These are phyloP conservation scores for Podaxis sp. DNA, from an alignment of 768 basidiomycete species.

Conservation along the genomic window DNA sequence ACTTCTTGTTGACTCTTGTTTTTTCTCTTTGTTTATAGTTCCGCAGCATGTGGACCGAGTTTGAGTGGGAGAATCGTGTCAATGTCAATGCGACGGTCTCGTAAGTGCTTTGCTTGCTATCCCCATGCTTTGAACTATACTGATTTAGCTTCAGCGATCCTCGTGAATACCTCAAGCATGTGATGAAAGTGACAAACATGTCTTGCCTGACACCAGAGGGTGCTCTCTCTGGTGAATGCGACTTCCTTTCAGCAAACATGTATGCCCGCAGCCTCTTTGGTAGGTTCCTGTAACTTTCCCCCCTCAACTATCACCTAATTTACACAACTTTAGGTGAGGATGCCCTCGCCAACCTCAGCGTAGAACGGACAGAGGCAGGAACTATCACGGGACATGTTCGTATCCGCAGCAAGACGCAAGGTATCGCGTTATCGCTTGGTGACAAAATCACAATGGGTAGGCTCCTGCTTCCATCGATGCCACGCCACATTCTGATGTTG, in stretches of 20 bases:
- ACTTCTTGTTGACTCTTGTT: background rate
- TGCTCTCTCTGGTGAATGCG: slow-evolving; percentile 92
- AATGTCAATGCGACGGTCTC: slow-evolving; percentile 85
- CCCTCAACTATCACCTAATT: background rate
- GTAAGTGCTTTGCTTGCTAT: slow-evolving; percentile 44
- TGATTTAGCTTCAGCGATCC: slow-evolving; percentile 55
- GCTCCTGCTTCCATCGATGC: slow-evolving; percentile 9
- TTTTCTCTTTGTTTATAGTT: slow-evolving; percentile 50
- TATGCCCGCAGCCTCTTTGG: slow-evolving; percentile 95
- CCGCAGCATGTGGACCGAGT: slow-evolving; percentile 99
- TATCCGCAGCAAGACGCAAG: slow-evolving; percentile 96
- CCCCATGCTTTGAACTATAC: background rate
- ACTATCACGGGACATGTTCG: slow-evolving; percentile 90
- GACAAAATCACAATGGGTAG: slow-evolving; percentile 76
- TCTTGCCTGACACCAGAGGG: slow-evolving; percentile 95
- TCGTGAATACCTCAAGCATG: slow-evolving; percentile 86
- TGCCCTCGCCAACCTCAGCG: slow-evolving; percentile 90
- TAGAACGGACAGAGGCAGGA: slow-evolving; percentile 83
- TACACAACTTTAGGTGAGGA: slow-evolving; percentile 72
- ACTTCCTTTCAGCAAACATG: slow-evolving; percentile 96
- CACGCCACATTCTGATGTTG: background rate
- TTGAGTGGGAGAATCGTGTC: slow-evolving; percentile 99
- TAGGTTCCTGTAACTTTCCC: slow-evolving; percentile 34
- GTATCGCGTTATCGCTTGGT: slow-evolving; percentile 93
- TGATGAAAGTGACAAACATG: slow-evolving; percentile 98